These are phyloP conservation scores for Blastobotrys raffinosifermentans DNA, from an alignment of 1,139 yeast genomes.

Conservation along the genomic window DNA sequence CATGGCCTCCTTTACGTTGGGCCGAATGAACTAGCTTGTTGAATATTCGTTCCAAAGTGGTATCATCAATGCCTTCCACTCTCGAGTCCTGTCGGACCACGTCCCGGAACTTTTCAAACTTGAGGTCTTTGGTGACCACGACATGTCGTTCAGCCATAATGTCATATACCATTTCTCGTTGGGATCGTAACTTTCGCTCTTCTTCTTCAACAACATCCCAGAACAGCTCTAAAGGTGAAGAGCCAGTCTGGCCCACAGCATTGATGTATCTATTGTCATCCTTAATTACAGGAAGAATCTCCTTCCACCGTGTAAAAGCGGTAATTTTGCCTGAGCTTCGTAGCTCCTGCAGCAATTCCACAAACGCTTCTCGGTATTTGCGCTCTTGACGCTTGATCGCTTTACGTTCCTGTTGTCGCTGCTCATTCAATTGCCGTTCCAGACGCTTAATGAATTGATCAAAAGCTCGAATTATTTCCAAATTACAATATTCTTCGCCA, in stretches of 20 bases:
- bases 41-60: slow-evolving; percentile 6
- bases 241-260: slow-evolving; percentile 72
- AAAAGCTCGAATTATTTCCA: slow-evolving; percentile 57
- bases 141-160: slow-evolving; percentile 38
- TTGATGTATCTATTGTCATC: slow-evolving; percentile 54
- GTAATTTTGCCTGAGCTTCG: slow-evolving; percentile 38
- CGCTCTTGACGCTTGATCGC: slow-evolving; percentile 48
- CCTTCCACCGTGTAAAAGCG: slow-evolving; percentile 57
- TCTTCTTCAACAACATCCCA: slow-evolving; percentile 70
- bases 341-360: slow-evolving; percentile 39
- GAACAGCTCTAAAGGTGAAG: slow-evolving; percentile 70
- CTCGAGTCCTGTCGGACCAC: slow-evolving; percentile 19
- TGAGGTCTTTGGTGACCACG: slow-evolving; percentile 18
- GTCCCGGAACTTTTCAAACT: slow-evolving; percentile 22
- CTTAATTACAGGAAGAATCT: slow-evolving; percentile 47
- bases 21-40: slow-evolving; percentile 6
- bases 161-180: slow-evolving; percentile 55
- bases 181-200: slow-evolving; percentile 48
- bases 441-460: slow-evolving; percentile 44
- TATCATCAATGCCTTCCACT: slow-evolving; percentile 21
- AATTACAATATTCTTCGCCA: slow-evolving; percentile 48
- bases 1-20: slow-evolving; percentile 6
- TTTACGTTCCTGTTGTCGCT: slow-evolving; percentile 38
- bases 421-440: slow-evolving; percentile 36
- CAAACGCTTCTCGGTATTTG: slow-evolving; percentile 57